Percentiles rank a stretch among this genome's conserved stretches.
Conservation (phyloP, 2,329 filamentous ascomycete species). For the Colletotrichum sp. region DNA sequence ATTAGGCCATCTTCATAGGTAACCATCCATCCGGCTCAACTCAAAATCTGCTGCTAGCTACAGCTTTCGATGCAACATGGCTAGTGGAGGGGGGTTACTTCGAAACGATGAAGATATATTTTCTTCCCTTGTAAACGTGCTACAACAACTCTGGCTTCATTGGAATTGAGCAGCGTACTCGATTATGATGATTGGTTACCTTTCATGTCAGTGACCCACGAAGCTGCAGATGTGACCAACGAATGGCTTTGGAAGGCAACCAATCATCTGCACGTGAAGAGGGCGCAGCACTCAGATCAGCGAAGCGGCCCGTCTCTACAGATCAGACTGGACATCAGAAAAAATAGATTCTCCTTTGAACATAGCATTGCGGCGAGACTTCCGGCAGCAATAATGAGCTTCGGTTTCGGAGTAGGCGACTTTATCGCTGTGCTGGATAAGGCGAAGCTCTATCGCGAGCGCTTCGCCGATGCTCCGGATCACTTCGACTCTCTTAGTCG, state of each 20-base stretch:
- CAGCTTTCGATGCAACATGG: neutral
- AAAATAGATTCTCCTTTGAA: too few relatives aligned
- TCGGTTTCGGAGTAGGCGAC: neutral
- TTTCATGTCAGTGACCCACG: neutral
- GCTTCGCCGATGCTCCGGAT: neutral
- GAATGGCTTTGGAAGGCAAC: fast-evolving
- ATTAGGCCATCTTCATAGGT: too few relatives aligned
- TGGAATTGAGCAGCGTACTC: neutral
- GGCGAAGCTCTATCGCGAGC: neutral
- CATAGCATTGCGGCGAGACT: too few relatives aligned
- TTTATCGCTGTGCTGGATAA: neutral
- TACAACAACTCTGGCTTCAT: neutral
- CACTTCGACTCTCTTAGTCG: neutral
- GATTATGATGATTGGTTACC: fast-evolving
- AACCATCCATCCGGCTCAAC: neutral
- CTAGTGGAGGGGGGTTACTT: fast-evolving
- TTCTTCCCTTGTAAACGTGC: too few relatives aligned
- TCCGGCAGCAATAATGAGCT: too few relatives aligned
- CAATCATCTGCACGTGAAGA: neutral
- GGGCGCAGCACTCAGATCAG: neutral
- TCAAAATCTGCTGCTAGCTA: neutral
- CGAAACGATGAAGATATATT: neutral
- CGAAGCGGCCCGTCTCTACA: too few relatives aligned
- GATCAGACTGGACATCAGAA: too few relatives aligned
- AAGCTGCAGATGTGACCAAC: fast-evolving